These are phyloP conservation scores for Hydrangea macrophylla DNA, from an alignment of 148 eudicot species.

Conservation along the genomic window DNA sequence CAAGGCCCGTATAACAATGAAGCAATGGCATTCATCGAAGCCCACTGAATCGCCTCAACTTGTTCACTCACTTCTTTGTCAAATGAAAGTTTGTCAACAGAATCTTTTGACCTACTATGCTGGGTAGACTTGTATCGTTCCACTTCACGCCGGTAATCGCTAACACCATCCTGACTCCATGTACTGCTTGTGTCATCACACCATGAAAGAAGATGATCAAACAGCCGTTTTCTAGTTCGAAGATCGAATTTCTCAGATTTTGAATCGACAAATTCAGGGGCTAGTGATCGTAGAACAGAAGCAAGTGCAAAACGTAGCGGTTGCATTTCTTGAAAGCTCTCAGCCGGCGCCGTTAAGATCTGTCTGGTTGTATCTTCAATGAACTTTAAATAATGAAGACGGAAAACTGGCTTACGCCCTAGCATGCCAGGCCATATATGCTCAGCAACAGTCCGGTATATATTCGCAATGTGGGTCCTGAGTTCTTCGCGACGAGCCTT, in stretches of 20 bases:
- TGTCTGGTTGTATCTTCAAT: constrained; percentile 90
- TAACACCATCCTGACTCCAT: constrained; percentile 87
- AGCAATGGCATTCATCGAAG: constrained; percentile 97
- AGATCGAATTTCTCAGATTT: constrained; percentile 94
- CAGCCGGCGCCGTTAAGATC: constrained; percentile 56
- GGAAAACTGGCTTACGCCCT: constrained; percentile 84
- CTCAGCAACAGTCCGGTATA: constrained; percentile 88
- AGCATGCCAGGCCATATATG: constrained; percentile 98
- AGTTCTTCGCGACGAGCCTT: constrained; percentile 98
- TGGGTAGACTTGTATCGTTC: constrained; percentile 93
- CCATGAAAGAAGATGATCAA: constrained; percentile 95
- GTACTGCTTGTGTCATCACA: constrained; percentile 77
- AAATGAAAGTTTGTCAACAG: constrained; percentile 87
- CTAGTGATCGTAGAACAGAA: constrained; percentile 86
- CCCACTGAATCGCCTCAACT: constrained; percentile 98
- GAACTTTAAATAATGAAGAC: constrained; percentile 86
- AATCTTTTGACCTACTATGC: constrained; percentile 92
- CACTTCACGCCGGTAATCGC: constrained; percentile 94
- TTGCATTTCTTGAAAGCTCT: constrained; percentile 87
- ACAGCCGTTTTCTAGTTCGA: constrained; percentile 80
- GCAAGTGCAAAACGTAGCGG: constrained; percentile 94
- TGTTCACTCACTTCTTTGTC: constrained; percentile 93
- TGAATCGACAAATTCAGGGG: constrained; percentile 96
- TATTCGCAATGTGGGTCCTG: constrained; percentile 79
- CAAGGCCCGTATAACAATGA: constrained; percentile 96